Conservation (phyloP, 495 filamentous ascomycete species). For the Daldinia loculata region DNA sequence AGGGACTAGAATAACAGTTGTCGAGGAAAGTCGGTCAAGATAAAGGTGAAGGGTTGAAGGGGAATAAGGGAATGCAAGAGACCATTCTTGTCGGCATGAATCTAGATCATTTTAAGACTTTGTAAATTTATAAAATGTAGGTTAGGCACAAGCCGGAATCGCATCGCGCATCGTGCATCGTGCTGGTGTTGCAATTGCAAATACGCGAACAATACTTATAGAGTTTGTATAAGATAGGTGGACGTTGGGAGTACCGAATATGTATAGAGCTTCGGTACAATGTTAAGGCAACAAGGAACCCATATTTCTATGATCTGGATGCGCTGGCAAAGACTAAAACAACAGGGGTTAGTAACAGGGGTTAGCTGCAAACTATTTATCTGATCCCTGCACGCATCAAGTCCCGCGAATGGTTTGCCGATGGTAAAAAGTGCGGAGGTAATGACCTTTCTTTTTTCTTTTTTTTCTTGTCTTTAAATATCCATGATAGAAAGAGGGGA, state of each 20-base stretch:
- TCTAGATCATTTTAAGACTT: background rate
- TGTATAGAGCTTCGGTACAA: slow-evolving; percentile 24
- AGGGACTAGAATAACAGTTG: slow-evolving; percentile 27
- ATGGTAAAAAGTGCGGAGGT: slow-evolving; percentile 33
- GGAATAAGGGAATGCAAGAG: background rate
- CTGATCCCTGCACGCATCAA: slow-evolving; percentile 35
- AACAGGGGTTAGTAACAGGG: slow-evolving; percentile 30
- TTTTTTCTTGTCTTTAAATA: background rate
- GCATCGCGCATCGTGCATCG: background rate
- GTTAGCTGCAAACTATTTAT: slow-evolving; percentile 39
- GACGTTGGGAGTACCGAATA: background rate
- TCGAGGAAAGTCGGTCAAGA: slow-evolving; percentile 40
- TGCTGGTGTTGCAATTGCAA: background rate
- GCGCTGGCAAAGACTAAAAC: slow-evolving; percentile 30
- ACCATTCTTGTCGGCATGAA: background rate
- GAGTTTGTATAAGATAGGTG: background rate
- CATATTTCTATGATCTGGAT: slow-evolving; percentile 26
- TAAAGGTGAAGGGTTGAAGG: slow-evolving; percentile 2
- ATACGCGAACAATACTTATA: background rate
- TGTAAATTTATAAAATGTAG: background rate
- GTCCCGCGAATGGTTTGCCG: slow-evolving; percentile 35
- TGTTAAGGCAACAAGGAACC: slow-evolving; percentile 14
- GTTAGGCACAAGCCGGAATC: background rate
- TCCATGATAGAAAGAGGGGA: background rate
- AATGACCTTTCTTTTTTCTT: background rate